Conservation (phyloP, 768 basidiomycete species). For the Antrodiella citrinella region DNA sequence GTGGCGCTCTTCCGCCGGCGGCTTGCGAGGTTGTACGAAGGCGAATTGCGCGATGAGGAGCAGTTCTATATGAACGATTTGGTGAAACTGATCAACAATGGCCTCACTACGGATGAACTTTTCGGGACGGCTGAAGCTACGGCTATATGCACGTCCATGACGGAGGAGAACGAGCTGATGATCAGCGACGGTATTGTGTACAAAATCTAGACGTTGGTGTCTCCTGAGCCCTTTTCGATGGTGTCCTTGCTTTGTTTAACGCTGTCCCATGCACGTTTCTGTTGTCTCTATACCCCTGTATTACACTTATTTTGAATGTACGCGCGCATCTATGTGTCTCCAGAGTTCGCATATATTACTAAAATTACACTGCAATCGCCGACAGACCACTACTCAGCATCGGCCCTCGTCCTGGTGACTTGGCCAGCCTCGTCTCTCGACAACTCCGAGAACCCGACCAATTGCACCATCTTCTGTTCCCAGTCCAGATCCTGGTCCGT, state of each 20-base stretch:
- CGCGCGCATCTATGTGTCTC: too few relatives aligned
- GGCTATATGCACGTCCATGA: conserved; percentile 66
- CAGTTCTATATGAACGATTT: conserved; percentile 64
- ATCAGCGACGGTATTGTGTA: conserved; percentile 82
- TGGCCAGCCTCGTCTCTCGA: conserved; percentile 51
- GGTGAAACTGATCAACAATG: conserved; percentile 69
- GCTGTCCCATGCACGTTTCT: too few relatives aligned
- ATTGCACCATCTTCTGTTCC: conserved; percentile 44
- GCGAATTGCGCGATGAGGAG: conserved; percentile 66
- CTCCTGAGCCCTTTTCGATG: neutral
- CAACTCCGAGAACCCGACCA: conserved; percentile 55
- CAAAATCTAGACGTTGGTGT: conserved; percentile 45
- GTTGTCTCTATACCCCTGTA: conserved; percentile 2
- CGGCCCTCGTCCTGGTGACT: conserved; percentile 40
- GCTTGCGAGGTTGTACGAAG: conserved; percentile 64
- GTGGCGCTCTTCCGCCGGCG: conserved; percentile 73
- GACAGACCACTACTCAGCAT: conserved; percentile 21
- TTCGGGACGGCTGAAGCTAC: conserved; percentile 82
- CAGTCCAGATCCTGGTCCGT: conserved; percentile 30
- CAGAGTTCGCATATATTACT: neutral
- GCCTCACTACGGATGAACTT: conserved; percentile 46
- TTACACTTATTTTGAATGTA: too few relatives aligned
- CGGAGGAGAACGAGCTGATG: conserved; percentile 77
- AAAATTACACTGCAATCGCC: neutral
- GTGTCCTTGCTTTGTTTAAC: conserved; percentile 2